Evolutionary conservation across 192 early-diverging fungal genomes (phyloP).

Genomic region (Globomyces pollinis-pini): DNA sequence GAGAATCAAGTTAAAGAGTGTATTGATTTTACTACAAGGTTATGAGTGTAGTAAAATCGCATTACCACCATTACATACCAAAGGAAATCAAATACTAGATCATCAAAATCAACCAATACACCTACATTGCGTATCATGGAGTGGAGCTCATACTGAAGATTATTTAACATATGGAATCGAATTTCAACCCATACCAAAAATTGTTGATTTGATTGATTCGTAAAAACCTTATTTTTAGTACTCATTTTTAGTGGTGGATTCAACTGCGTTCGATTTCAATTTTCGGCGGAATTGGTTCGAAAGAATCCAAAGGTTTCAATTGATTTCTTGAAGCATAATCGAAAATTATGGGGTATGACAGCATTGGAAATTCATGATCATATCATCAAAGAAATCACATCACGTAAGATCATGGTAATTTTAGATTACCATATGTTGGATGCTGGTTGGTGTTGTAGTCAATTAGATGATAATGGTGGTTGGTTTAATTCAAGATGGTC

Average conservation of each 20-base stretch:
- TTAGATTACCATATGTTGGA: conserved; percentile 11
- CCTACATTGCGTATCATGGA: conserved; percentile 5
- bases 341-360: not conserved
- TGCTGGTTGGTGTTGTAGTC: conserved; percentile 2
- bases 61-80: conserved; percentile 6
- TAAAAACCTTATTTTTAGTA: too few relatives aligned
- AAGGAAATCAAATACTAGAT: conserved; percentile 10
- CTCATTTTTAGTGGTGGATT: too few relatives aligned
- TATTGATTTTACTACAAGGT: too few relatives aligned
- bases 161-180: conserved; percentile 8
- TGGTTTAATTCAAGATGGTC: conserved; percentile 8
- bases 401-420: conserved; percentile 6
- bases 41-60: too few relatives aligned
- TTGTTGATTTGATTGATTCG: not conserved
- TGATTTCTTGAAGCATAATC: not conserved
- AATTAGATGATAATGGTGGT: conserved; percentile 1
- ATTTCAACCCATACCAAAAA: not conserved
- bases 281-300: conserved; percentile 6
- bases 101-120: not conserved
- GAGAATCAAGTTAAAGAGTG: too few relatives aligned
- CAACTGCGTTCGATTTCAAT: conserved; percentile 11
- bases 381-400: not conserved
- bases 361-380: conserved; percentile 2
- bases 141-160: conserved; percentile 3
- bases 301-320: not conserved